These are phyloP conservation scores for Zoysia matrella DNA, from an alignment of 202 grass and related monocot genomes.

Conservation along the genomic window DNA sequence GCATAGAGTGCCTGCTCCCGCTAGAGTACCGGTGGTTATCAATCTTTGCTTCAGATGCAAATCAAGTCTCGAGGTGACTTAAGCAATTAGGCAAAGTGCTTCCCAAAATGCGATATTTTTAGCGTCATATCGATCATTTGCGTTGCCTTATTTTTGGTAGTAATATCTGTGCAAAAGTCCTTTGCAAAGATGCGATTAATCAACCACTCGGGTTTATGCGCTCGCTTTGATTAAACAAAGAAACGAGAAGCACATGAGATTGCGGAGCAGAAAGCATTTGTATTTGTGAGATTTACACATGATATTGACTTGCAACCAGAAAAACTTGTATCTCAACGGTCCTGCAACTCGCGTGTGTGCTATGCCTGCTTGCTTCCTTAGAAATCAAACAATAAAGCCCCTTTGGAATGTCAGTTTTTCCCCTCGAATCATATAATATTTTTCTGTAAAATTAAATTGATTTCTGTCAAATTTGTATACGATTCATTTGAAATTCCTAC, in stretches of 20 bases:
- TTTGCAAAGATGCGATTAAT: constrained; percentile 22
- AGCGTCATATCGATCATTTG: neutral
- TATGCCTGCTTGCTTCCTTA: too few species aligned
- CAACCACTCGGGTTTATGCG: neutral
- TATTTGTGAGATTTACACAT: neutral
- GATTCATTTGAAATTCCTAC: too few species aligned
- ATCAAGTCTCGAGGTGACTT: constrained; percentile 32
- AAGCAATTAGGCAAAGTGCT: constrained; percentile 14
- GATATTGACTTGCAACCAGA: neutral
- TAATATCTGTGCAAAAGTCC: neutral
- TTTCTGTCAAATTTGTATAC: too few species aligned
- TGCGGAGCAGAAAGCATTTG: neutral
- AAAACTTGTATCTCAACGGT: neutral
- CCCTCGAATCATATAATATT: too few species aligned
- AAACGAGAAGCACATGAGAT: neutral
- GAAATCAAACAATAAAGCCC: too few species aligned
- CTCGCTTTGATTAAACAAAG: neutral
- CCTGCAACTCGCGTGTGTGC: too few species aligned
- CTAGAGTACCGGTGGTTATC: constrained; percentile 3
- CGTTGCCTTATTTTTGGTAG: neutral
- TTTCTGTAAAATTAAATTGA: too few species aligned
- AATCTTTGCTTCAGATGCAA: constrained; percentile 47
- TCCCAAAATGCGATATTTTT: neutral
- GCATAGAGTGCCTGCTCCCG: constrained; percentile 28
- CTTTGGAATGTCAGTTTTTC: too few species aligned